Conservation (phyloP, 768 basidiomycete genomes). For the Guyanaporus albipodus region DNA sequence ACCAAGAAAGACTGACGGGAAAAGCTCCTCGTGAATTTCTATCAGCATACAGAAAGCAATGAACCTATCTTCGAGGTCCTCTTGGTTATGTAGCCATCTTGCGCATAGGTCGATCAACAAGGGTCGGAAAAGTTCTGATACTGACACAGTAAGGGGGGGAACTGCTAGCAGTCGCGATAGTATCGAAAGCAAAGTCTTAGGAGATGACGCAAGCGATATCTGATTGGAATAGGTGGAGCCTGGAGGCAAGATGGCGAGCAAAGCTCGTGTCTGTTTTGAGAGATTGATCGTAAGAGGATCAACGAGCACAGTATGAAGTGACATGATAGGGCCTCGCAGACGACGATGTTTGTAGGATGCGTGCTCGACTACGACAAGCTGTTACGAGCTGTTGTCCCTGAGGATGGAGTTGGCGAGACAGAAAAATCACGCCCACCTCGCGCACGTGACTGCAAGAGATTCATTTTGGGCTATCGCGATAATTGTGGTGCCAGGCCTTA, state of each 20-base stretch:
- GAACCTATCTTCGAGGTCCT: conserved; percentile 48
- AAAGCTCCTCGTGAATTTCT: conserved; percentile 69
- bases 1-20: conserved; percentile 47
- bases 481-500: not conserved
- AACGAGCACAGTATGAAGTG: conserved; percentile 22
- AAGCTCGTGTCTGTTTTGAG: conserved; percentile 44
- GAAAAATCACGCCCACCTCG: conserved; percentile 4
- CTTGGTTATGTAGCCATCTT: conserved; percentile 65
- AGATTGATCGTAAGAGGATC: conserved; percentile 63
- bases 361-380: not conserved
- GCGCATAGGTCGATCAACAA: conserved; percentile 77
- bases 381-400: conserved; percentile 1
- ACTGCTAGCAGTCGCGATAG: conserved; percentile 59
- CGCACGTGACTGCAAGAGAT: conserved; percentile 24
- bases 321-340: no score
- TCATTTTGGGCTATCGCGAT: conserved; percentile 22
- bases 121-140: conserved; percentile 71
- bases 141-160: conserved; percentile 57
- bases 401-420: not conserved
- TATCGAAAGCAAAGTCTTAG: conserved; percentile 42
- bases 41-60: conserved; percentile 60
- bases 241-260: conserved; percentile 44
- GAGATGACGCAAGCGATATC: conserved; percentile 39
- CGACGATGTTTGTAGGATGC: not conserved
- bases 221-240: conserved; percentile 37